These are phyloP conservation scores for Xylariaceae sp. DNA, from an alignment of 2,329 filamentous ascomycete genomes.

Conservation along the genomic window DNA sequence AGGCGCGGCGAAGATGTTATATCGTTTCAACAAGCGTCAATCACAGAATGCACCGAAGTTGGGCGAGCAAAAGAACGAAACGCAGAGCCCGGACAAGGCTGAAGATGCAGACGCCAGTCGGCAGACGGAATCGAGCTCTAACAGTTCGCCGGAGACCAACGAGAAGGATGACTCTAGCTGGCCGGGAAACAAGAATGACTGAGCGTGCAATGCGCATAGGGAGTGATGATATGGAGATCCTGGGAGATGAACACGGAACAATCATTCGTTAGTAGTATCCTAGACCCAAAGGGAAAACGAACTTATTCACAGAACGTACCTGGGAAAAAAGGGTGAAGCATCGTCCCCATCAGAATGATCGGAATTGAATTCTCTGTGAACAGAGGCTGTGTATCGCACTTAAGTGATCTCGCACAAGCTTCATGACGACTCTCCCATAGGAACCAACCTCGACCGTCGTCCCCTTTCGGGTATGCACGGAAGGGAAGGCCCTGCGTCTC, in stretches of 20 bases:
- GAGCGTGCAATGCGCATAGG: neutral
- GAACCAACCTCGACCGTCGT: slow-evolving; percentile 40
- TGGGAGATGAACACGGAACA: neutral
- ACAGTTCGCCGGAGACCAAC: neutral
- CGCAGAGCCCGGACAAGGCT: neutral
- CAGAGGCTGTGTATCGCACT: slow-evolving; percentile 91
- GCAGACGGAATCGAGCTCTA: neutral
- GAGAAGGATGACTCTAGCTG: slow-evolving; percentile 1
- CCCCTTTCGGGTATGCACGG: slow-evolving; percentile 33
- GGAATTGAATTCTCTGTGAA: slow-evolving; percentile 68
- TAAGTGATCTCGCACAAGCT: slow-evolving; percentile 82
- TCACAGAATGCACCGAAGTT: neutral
- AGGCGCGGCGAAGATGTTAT: slow-evolving; percentile 12
- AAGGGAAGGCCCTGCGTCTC: slow-evolving; percentile 65
- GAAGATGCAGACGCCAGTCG: neutral
- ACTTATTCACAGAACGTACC: slow-evolving; percentile 26
- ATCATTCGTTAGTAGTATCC: slow-evolving; percentile 32
- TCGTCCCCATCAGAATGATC: slow-evolving; percentile 83
- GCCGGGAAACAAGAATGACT: neutral
- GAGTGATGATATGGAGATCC: neutral
- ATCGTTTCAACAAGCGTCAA: slow-evolving; percentile 18
- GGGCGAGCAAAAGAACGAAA: neutral
- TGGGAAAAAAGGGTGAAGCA: slow-evolving; percentile 52
- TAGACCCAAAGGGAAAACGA: slow-evolving; percentile 11
- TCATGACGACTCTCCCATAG: slow-evolving; percentile 92